A percentile compares a stretch with the other conserved stretches of the same genome.
Evolutionary conservation across 2,329 filamentous ascomycete genomes (phyloP).

Genomic region (Neofusicoccum cordaticola): DNA sequence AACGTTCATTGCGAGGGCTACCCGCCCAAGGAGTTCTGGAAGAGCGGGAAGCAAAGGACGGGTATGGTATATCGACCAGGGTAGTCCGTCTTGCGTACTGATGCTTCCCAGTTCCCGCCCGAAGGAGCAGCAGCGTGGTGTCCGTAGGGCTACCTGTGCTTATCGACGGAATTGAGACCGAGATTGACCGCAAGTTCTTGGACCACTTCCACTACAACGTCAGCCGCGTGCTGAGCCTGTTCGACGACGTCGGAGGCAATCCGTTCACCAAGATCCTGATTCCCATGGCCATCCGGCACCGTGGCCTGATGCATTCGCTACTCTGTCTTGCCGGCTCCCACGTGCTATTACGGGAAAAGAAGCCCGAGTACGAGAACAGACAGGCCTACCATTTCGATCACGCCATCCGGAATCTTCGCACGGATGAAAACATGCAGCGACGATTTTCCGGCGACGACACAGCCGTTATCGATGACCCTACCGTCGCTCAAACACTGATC

Average conservation of each 20-base stretch:
- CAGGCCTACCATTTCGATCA: slow-evolving; percentile 54
- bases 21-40: slow-evolving; percentile 82
- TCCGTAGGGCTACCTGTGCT: slow-evolving; percentile 53
- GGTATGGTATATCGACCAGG: slow-evolving; percentile 34
- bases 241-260: slow-evolving; percentile 70
- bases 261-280: slow-evolving; percentile 83
- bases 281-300: slow-evolving; percentile 75
- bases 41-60: slow-evolving; percentile 75
- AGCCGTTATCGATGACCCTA: slow-evolving; percentile 54
- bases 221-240: slow-evolving; percentile 77
- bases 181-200: slow-evolving; percentile 75
- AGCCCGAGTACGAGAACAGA: slow-evolving; percentile 51
- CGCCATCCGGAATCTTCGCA: slow-evolving; percentile 38
- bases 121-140: slow-evolving; percentile 5
- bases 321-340: slow-evolving; percentile 81
- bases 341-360: slow-evolving; percentile 52
- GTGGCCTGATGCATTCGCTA: slow-evolving; percentile 86
- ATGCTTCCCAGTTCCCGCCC: not conserved
- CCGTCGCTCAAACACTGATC: slow-evolving; percentile 59
- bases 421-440: slow-evolving; percentile 28
- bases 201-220: slow-evolving; percentile 79
- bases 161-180: slow-evolving; percentile 77
- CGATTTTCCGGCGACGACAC: slow-evolving; percentile 37
- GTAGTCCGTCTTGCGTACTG: not conserved
- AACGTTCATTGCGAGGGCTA: slow-evolving; percentile 90